Evolutionary conservation across 208 protist species (phyloP).

Genomic region (Histomonas meleagridis): DNA sequence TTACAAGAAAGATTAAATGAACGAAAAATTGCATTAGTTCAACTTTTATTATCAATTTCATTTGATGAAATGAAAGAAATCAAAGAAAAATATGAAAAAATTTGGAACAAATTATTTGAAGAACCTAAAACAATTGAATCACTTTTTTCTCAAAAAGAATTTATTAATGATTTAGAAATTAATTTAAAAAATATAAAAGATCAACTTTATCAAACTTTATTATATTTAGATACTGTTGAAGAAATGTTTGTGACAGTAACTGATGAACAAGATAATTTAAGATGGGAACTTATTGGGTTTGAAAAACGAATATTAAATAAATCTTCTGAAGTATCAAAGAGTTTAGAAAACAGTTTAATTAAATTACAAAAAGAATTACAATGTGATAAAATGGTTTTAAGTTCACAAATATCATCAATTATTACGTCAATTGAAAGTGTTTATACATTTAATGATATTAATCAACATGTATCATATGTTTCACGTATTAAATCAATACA

Average conservation of each 20-base stretch:
- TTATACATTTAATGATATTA: conserved; percentile 26
- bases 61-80: conserved; percentile 21
- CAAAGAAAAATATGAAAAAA: background rate
- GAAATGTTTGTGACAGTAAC: conserved; percentile 8
- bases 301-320: background rate
- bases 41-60: background rate
- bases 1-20: background rate
- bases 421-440: background rate
- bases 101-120: background rate
- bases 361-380: conserved; percentile 26
- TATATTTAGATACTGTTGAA: conserved; percentile 30
- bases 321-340: background rate
- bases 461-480: background rate
- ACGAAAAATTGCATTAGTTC: background rate
- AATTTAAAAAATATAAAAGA: background rate
- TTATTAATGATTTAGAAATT: background rate
- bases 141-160: background rate
- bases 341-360: background rate
- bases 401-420: background rate
- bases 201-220: background rate
- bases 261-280: conserved; percentile 11
- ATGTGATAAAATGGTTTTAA: conserved; percentile 25
- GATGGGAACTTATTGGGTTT: conserved; percentile 22
- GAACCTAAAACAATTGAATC: conserved; percentile 36
- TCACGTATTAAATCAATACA: background rate